Evolutionary conservation across 2,329 filamentous ascomycete genomes (phyloP).

Genomic region (Fusarium anguioides): DNA sequence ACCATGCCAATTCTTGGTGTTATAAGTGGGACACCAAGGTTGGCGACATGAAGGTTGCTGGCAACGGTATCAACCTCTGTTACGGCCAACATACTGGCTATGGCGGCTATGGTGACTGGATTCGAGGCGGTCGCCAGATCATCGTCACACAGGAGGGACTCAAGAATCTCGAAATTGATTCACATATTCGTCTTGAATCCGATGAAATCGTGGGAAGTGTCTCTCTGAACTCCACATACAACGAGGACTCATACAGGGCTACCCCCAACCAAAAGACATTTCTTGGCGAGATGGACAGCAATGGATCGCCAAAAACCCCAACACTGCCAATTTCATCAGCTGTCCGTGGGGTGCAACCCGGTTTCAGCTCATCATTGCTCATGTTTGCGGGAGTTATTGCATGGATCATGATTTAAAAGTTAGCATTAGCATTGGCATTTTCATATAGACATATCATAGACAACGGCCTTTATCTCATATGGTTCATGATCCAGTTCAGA

Average conservation of each 20-base stretch:
- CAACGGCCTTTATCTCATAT: background rate
- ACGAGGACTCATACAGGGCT: conserved; percentile 63
- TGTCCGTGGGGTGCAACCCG: accelerated
- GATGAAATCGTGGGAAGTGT: conserved; percentile 63
- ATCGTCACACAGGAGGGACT: conserved; percentile 58
- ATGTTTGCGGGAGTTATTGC: background rate
- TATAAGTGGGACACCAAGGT: conserved; percentile 59
- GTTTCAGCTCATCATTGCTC: background rate
- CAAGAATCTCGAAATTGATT: conserved; percentile 58
- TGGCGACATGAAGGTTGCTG: conserved; percentile 60
- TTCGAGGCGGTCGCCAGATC: conserved; percentile 70
- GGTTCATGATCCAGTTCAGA: no score
- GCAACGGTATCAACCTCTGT: conserved; percentile 60
- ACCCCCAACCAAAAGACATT: conserved; percentile 54
- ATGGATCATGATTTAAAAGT: conserved; percentile 8
- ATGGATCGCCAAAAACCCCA: background rate
- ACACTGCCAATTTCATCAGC: background rate
- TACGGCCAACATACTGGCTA: conserved; percentile 77
- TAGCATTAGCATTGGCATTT: background rate
- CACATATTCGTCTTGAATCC: conserved; percentile 71
- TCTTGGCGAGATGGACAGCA: background rate
- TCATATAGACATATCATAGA: background rate
- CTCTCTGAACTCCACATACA: conserved; percentile 69
- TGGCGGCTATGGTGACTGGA: conserved; percentile 74
- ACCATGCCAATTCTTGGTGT: conserved; percentile 72